Base-by-base conservation (phyloP, 768 basidiomycete genomes). In the Phallus indusiatus region DNA sequence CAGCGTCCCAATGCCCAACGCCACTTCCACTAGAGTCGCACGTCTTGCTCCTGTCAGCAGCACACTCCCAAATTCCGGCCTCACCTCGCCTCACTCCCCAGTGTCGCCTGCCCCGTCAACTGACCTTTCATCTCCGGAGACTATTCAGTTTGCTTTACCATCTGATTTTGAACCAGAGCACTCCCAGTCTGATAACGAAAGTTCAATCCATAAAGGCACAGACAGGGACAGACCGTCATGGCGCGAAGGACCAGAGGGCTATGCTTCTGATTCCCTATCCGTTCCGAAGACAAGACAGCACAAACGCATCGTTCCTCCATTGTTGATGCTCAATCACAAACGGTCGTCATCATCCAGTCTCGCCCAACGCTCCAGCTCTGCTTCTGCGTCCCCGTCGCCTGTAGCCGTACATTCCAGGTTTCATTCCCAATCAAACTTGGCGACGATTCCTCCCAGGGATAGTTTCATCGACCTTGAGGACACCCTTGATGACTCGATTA, bases 391-490 rank as follows among this genome's bases (percentile, higher is more conserved):
- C 37, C 22, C 49, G 22, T 59, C 18, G 52, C 49, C 57, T 59
- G 20, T 20, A 53, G 35, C 1, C 36, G 17, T 3, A 2, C 50
- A 51, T 16, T 51, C 50, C 22, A 50, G 42, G n/a, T 42, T 42
- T 42, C 42, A 42, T 11, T 42, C 42, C n/a, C 42, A 42, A 10
- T 17, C 57, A 49, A 33, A 21, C 16, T 18, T 22, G 50, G 46
- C 55, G 17, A 34, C 54, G n/a, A 3, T 28, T 7, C 12, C 18
- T 17, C 18, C 22, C 1, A 36, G 57, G 6, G 49, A 59, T 49
- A 59, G 57, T 17, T 59, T 59, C 21, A 52, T 59, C 49, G 57
- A 59, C 6, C 49, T 59, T 18, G 57, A 59, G 18, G 57, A 59
- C 16, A 34, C 50, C 20, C 17, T n/a, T 24, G 28, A 24, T 35